Conservation (phyloP, 192 early-diverging fungal species). For the Coemansia javaensis region DNA sequence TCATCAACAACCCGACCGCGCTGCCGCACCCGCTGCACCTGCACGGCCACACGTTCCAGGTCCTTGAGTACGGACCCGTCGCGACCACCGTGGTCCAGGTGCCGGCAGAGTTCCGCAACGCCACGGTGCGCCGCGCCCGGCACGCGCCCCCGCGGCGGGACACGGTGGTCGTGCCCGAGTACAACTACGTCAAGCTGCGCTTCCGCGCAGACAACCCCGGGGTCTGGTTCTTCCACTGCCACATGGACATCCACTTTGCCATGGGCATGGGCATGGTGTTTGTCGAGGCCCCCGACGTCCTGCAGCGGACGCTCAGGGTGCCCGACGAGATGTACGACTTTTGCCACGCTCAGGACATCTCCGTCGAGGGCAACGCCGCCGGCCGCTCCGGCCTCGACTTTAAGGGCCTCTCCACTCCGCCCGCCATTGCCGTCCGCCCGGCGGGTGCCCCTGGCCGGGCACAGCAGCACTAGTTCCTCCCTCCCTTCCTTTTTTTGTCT, state of each 20-base stretch:
- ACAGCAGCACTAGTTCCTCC: background rate
- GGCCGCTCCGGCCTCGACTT: constrained; percentile 66
- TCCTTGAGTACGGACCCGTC: constrained; percentile 48
- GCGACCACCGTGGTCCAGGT: constrained; percentile 49
- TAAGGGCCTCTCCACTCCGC: constrained; percentile 35
- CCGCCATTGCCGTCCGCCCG: background rate
- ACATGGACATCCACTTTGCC: constrained; percentile 52
- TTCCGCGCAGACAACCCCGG: constrained; percentile 79
- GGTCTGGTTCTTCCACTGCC: constrained; percentile 81
- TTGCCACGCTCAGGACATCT: constrained; percentile 57
- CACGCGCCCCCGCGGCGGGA: constrained; percentile 56
- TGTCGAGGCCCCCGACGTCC: constrained; percentile 63
- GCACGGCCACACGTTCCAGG: constrained; percentile 81
- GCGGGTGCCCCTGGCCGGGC: background rate
- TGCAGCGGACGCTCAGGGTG: constrained; percentile 50
- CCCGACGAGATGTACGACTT: constrained; percentile 53
- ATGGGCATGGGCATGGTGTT: constrained; percentile 65
- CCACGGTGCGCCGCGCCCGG: constrained; percentile 4
- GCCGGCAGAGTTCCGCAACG: constrained; percentile 9
- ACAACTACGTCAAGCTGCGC: constrained; percentile 61
- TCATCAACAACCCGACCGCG: constrained; percentile 64
- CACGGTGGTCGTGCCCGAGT: constrained; percentile 56
- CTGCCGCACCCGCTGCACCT: constrained; percentile 73
- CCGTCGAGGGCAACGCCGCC: constrained; percentile 64
- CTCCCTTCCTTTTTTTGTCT: background rate